Base-by-base conservation (phyloP, 2,329 filamentous ascomycete species). In the Sclerotiophoma versabilis region DNA sequence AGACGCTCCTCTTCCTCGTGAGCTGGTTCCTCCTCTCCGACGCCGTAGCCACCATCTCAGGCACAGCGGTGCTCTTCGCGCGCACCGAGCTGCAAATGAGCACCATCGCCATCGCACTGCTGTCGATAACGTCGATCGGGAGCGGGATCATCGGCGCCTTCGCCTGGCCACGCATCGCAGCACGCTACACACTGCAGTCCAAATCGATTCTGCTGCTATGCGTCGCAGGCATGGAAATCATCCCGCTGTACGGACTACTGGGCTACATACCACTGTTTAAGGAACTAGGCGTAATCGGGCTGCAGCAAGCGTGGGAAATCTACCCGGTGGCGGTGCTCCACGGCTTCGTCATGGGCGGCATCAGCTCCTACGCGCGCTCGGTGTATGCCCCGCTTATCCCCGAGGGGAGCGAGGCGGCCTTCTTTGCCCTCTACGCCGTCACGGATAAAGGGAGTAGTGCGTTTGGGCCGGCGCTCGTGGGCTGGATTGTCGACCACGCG, bases 1-100 rank as follows among this genome's bases (percentile, higher is more conserved):
- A 93, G 64, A 87, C 90, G n/a, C 78, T 88, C 39, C 77, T 92
- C 4, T 93, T 93, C 70, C 82, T 97, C 9, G 82, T 83, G 3
- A 90, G 90, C 5, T 98, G 93, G 93, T 96, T 98, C 69, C 82
- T 97, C 12, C 83, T 97, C 2, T 96, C 91, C 2, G 93, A 98
- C 68, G 91, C 91, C 20, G 90, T 97, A 56, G 93, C 93, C 2
- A 97, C 93, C 0, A 92, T 96, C 0, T 93, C 91, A 20, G 93
- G 91, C n/a, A 96, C 93, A 0, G 93, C 93, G 1, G 91, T 97
- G 23, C 81, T 98, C 9, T 97, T 96, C 71, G 93, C 92, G 19
- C 96, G 96, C 75, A 97, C 92, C 0, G 86, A 93, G 70, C 81
- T 98, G 12, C 85, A 91, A 63, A 96, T 98, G 92, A 84, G 87